A percentile compares a stretch with the other conserved stretches of the same genome.
Conservation (phyloP, 2,329 filamentous ascomycete species). For the Colletotrichum lini region DNA sequence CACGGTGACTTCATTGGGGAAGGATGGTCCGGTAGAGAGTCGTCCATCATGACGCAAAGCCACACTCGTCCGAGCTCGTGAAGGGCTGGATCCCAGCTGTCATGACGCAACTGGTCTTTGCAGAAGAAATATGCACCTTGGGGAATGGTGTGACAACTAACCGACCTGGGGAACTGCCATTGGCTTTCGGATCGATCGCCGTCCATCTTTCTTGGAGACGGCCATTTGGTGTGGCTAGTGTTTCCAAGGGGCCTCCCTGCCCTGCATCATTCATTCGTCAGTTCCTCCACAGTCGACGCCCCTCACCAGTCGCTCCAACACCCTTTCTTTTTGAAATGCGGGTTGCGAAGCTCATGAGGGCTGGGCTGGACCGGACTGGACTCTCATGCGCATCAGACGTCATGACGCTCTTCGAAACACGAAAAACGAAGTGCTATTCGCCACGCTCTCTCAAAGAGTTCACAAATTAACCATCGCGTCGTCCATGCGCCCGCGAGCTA, state of each 20-base stretch:
- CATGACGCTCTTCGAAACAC: conserved; percentile 41
- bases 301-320: conserved; percentile 12
- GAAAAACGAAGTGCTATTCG: conserved; percentile 28
- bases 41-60: conserved; percentile 45
- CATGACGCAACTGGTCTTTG: conserved; percentile 43
- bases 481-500: conserved; percentile 25
- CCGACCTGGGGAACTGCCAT: conserved; percentile 31
- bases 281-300: conserved; percentile 36
- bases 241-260: conserved; percentile 36
- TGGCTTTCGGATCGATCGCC: conserved; percentile 51
- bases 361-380: conserved; percentile 19
- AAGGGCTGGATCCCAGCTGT: conserved; percentile 35
- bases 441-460: conserved; percentile 10
- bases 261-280: conserved; percentile 43
- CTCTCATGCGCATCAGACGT: conserved; percentile 34
- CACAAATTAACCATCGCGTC: conserved; percentile 16
- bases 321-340: conserved; percentile 37
- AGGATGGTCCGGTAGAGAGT: conserved; percentile 14
- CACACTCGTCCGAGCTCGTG: conserved; percentile 42
- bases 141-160: conserved; percentile 42
- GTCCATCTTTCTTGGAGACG: conserved; percentile 43
- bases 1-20: conserved; percentile 43
- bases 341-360: conserved; percentile 33
- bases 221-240: conserved; percentile 40
- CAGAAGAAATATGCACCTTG: conserved; percentile 30